Conservation (phyloP, 139 green algal genomes). For the Microglena sp. region DNA sequence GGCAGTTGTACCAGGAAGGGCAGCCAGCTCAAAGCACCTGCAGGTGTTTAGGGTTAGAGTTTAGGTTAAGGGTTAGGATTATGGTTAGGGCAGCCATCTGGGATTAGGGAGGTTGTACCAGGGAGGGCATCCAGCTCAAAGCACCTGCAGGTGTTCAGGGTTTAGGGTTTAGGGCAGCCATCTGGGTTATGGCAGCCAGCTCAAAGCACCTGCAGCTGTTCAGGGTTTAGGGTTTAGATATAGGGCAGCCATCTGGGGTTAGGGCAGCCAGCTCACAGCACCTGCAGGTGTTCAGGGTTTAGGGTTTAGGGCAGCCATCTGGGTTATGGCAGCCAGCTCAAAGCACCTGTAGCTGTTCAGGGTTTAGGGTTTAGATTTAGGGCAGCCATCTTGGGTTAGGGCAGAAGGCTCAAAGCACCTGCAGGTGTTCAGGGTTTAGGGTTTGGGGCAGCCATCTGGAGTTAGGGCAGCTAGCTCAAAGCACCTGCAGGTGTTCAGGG, state of each 20-base stretch:
- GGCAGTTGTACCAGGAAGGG: slow-evolving; percentile 38
- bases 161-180: too few relatives aligned
- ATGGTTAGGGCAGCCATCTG: slow-evolving; percentile 61
- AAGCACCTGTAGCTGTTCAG: slow-evolving; percentile 50
- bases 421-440: slow-evolving; percentile 31
- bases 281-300: slow-evolving; percentile 34
- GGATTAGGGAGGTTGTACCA: slow-evolving; percentile 14
- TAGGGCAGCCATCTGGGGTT: too few relatives aligned
- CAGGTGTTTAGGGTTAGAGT: slow-evolving; percentile 33
- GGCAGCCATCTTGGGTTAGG: too few relatives aligned
- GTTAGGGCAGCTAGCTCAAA: slow-evolving; percentile 70
- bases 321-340: slow-evolving; percentile 59
- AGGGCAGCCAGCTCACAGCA: slow-evolving; percentile 64
- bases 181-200: slow-evolving; percentile 55
- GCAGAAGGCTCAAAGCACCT: slow-evolving; percentile 36
- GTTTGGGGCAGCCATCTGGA: slow-evolving; percentile 62
- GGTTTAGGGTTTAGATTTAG: too few relatives aligned
- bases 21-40: slow-evolving; percentile 62
- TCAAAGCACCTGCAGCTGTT: slow-evolving; percentile 56
- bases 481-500: slow-evolving; percentile 34
- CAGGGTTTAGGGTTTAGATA: slow-evolving; percentile 31
- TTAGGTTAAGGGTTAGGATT: too few relatives aligned
- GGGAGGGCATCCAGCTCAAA: slow-evolving; percentile 71
- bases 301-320: too few relatives aligned
- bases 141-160: slow-evolving; percentile 34